Percentiles rank a stretch among this genome's conserved stretches.
These are phyloP conservation scores for Starmerella stellata DNA, from an alignment of 805 yeast genomes.

Conservation along the genomic window DNA sequence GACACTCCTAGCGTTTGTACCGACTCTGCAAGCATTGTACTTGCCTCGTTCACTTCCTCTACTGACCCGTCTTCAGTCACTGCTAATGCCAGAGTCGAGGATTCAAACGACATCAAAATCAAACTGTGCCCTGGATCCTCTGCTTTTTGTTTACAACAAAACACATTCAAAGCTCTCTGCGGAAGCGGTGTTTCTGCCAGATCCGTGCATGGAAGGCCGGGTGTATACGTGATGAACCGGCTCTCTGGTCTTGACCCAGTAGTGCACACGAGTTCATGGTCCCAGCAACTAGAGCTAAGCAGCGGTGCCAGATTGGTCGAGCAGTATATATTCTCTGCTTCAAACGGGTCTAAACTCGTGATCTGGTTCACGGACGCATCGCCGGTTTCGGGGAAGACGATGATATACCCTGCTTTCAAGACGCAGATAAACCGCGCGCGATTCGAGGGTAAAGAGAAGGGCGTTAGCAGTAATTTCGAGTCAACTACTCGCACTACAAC, in stretches of 20 bases:
- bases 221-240: slow-evolving; percentile 28
- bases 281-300: slow-evolving; percentile 22
- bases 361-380: slow-evolving; percentile 36
- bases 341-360: slow-evolving; percentile 56
- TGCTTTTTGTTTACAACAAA: slow-evolving; percentile 37
- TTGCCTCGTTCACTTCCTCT: slow-evolving; percentile 40
- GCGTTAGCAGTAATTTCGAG: not conserved
- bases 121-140: slow-evolving; percentile 39
- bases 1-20: slow-evolving; percentile 50
- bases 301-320: slow-evolving; percentile 2
- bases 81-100: slow-evolving; percentile 52
- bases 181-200: slow-evolving; percentile 61
- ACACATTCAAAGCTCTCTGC: slow-evolving; percentile 39
- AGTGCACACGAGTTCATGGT: slow-evolving; percentile 24
- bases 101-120: slow-evolving; percentile 45
- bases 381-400: not conserved
- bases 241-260: slow-evolving; percentile 38
- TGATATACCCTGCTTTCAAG: not conserved
- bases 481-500: not conserved
- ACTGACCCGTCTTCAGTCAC: slow-evolving; percentile 52
- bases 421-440: not conserved
- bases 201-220: not conserved
- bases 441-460: too few relatives aligned
- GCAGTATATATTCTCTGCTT: slow-evolving; percentile 27
- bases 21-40: slow-evolving; percentile 39